Evolutionary conservation across 2,329 filamentous ascomycete genomes (phyloP).

Genomic region (Sordariomycetes sp.): DNA sequence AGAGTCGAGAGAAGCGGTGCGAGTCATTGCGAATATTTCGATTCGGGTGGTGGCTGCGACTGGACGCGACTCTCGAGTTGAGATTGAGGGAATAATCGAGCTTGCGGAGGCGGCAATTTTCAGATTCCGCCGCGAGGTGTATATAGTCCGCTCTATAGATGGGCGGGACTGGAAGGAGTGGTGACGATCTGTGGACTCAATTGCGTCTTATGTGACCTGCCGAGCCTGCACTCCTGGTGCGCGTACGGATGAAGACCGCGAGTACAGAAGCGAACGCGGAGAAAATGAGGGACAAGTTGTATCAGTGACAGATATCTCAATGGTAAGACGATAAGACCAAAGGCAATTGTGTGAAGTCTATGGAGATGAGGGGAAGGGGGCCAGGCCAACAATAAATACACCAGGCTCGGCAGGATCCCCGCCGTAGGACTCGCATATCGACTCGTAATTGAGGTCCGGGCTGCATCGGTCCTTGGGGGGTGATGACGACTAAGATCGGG

Average conservation of each 20-base stretch:
- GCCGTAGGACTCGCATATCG: neutral
- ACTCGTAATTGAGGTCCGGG: neutral
- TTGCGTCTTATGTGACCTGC: neutral
- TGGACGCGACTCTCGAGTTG: neutral
- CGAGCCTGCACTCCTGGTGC: constrained; percentile 3
- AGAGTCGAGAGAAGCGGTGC: neutral
- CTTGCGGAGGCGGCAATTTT: neutral
- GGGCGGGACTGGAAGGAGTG: neutral
- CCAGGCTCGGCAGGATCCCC: neutral
- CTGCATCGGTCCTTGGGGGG: neutral
- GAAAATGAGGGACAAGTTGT: neutral
- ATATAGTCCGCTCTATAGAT: neutral
- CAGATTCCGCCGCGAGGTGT: neutral
- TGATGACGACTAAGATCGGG: neutral
- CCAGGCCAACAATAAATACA: neutral
- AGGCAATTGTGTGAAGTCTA: neutral
- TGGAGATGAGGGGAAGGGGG: neutral
- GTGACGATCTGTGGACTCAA: neutral
- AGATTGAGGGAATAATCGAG: neutral
- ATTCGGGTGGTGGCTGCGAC: neutral
- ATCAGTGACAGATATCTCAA: neutral
- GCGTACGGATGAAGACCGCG: neutral
- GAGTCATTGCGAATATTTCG: neutral
- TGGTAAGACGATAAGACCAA: neutral
- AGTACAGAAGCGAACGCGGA: neutral